A percentile compares a stretch with the other conserved stretches of the same genome.
Evolutionary conservation across 352 stramenopile genomes (phyloP).

Genomic region (Phytopythium montanum): DNA sequence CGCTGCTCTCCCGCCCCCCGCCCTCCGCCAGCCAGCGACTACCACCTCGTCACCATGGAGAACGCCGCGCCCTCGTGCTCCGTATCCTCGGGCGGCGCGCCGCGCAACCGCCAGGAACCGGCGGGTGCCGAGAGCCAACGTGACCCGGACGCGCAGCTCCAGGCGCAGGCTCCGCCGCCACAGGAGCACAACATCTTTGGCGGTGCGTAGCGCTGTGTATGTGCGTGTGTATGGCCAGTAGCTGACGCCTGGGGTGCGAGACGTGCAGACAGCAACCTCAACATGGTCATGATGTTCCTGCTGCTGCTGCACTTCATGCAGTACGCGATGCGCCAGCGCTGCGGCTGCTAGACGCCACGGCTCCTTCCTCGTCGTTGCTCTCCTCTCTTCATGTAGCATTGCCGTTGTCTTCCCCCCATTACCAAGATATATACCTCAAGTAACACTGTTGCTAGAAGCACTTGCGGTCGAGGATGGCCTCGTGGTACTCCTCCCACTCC

Average conservation of each 20-base stretch:
- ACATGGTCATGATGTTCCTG: constrained; percentile 84
- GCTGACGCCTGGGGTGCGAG: no score
- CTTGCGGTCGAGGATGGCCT: constrained; percentile 81
- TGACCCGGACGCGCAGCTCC: constrained; percentile 11
- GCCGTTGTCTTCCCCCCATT: not conserved
- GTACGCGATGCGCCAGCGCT: constrained; percentile 81
- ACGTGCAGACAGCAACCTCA: constrained; percentile 68
- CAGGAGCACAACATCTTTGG: constrained; percentile 83
- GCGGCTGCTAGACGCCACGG: constrained; percentile 53
- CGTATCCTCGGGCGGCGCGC: constrained; percentile 26
- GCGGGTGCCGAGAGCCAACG: constrained; percentile 13
- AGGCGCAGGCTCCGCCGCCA: constrained; percentile 13
- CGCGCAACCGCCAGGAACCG: constrained; percentile 13
- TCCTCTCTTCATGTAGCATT: not conserved
- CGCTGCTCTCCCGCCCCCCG: not conserved
- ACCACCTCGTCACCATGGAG: constrained; percentile 20
- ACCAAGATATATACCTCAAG: not conserved
- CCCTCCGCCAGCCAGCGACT: not conserved
- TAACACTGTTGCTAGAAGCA: constrained; percentile 46
- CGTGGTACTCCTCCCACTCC: constrained; percentile 89
- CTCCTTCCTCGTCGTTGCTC: not conserved
- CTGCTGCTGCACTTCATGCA: constrained; percentile 86
- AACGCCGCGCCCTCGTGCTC: constrained; percentile 36
- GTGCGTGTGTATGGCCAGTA: no score
- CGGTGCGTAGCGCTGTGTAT: constrained; percentile 37